Percentiles rank a stretch among this genome's conserved stretches.
Conservation (phyloP, 345 rosid species). For the thale cress (Arabidopsis thaliana) region DNA sequence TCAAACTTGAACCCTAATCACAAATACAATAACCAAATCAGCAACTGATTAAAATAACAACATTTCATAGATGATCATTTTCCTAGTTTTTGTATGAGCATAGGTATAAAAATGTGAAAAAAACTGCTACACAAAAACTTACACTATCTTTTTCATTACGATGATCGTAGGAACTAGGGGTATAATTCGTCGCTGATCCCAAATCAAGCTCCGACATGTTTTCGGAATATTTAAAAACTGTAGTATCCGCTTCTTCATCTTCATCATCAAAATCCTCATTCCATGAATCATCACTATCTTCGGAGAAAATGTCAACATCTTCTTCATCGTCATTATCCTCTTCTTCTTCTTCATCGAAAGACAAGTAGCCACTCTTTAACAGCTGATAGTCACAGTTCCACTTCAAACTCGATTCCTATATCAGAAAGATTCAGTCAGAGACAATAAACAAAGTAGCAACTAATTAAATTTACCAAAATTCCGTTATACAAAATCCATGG, state of each 20-base stretch:
- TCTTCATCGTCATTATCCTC: background rate
- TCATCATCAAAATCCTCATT: background rate
- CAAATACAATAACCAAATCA: constrained; percentile 12
- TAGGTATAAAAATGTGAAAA: background rate
- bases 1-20: constrained; percentile 19
- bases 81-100: background rate
- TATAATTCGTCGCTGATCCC: background rate
- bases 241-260: background rate
- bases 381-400: background rate
- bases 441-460: background rate
- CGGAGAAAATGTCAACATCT: background rate
- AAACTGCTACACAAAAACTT: background rate
- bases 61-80: background rate
- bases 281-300: background rate
- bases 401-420: constrained; percentile 7
- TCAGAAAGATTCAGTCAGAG: constrained; percentile 10
- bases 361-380: background rate
- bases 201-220: background rate
- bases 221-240: background rate
- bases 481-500: background rate
- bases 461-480: background rate
- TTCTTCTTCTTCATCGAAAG: background rate
- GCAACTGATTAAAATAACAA: background rate
- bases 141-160: constrained; percentile 6
- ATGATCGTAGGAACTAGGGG: background rate